These are phyloP conservation scores for Trichoderma koningii DNA, from an alignment of 2,329 filamentous ascomycete genomes.

Conservation along the genomic window DNA sequence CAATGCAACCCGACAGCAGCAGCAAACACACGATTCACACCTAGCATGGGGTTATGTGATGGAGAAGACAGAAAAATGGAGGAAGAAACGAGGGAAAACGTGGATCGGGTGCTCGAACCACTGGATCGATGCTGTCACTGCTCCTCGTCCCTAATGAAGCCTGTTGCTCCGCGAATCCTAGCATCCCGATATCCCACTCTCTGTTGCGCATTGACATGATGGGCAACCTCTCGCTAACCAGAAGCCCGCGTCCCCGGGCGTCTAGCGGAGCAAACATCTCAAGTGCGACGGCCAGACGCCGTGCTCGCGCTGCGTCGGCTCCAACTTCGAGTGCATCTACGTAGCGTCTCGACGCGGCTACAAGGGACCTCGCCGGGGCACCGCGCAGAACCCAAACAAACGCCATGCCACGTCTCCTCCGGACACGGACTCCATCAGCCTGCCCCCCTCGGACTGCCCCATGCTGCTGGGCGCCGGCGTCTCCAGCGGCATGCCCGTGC, in stretches of 20 bases:
- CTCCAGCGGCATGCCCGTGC: constrained; percentile 14
- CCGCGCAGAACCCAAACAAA: constrained; percentile 51
- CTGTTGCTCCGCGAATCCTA: neutral
- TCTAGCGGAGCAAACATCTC: constrained; percentile 65
- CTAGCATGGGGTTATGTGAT: neutral
- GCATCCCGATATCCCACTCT: neutral
- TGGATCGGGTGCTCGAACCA: neutral
- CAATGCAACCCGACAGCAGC: constrained; percentile 3
- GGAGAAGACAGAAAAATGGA: neutral
- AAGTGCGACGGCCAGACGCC: constrained; percentile 74
- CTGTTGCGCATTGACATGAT: neutral
- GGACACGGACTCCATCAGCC: constrained; percentile 24
- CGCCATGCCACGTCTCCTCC: constrained; percentile 50
- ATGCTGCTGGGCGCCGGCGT: constrained; percentile 37
- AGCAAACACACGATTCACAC: neutral
- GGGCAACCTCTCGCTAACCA: constrained; percentile 14
- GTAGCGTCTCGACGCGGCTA: constrained; percentile 74
- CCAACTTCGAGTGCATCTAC: constrained; percentile 66
- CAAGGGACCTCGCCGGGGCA: constrained; percentile 56
- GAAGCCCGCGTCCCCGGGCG: neutral
- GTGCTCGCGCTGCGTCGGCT: constrained; percentile 66
- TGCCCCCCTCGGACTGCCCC: constrained; percentile 43
- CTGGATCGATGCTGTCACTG: too few relatives aligned
- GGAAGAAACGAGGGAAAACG: neutral
- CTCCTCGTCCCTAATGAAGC: too few relatives aligned